Evolutionary conservation across 1,139 yeast genomes (phyloP).

Genomic region (Schizosaccharomyces versatilis): DNA sequence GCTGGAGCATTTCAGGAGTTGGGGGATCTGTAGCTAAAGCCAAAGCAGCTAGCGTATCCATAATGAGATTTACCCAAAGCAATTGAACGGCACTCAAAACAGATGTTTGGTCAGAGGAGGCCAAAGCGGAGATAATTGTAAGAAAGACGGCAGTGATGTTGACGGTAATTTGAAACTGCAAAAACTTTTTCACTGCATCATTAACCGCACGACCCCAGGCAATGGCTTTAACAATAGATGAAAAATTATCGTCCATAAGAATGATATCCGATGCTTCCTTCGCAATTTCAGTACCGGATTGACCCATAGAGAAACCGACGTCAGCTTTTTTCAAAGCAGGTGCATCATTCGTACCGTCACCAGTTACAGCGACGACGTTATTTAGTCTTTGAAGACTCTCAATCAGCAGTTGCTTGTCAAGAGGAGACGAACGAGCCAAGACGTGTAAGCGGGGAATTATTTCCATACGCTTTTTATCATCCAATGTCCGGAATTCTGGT

Average conservation of each 20-base stretch:
- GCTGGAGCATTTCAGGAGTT: conserved; percentile 49
- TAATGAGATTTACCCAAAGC: conserved; percentile 88
- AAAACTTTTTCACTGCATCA: conserved; percentile 76
- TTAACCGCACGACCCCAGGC: conserved; percentile 98
- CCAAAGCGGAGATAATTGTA: conserved; percentile 85
- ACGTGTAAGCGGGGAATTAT: conserved; percentile 58
- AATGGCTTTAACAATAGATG: conserved; percentile 91
- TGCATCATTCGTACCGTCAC: conserved; percentile 94
- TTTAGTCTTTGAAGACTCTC: conserved; percentile 59
- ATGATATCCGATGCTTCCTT: conserved; percentile 89
- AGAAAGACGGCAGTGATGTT: conserved; percentile 84
- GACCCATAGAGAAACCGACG: conserved; percentile 88
- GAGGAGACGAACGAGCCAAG: conserved; percentile 85
- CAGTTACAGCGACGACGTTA: conserved; percentile 94
- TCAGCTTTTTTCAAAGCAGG: conserved; percentile 85
- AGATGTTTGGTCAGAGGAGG: conserved; percentile 51
- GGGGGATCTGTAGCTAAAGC: conserved; percentile 97
- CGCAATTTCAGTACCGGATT: conserved; percentile 83
- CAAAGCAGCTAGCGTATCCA: conserved; percentile 95
- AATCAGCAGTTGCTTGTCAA: conserved; percentile 73
- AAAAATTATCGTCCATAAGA: conserved; percentile 83
- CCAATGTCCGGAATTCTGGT: conserved; percentile 54
- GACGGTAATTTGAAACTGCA: conserved; percentile 83
- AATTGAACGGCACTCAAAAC: conserved; percentile 93
- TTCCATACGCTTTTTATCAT: conserved; percentile 32